Evolutionary conservation across 2,329 filamentous ascomycete species (phyloP).

Genomic region (Aspergillus tanneri): DNA sequence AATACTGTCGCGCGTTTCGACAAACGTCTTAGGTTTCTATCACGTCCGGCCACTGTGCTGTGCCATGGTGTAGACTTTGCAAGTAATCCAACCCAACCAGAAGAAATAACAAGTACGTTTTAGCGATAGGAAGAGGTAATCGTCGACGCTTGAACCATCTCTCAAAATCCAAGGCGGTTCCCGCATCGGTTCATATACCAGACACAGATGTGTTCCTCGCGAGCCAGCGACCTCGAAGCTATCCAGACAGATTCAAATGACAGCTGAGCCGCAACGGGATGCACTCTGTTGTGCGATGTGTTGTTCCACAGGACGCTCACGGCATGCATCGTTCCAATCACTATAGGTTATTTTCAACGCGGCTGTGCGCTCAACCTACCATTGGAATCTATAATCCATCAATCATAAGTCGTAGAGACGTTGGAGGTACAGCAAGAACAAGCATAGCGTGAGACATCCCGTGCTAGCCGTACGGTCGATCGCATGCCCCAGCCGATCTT

Average conservation of each 20-base stretch:
- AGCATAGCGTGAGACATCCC: conserved; percentile 29
- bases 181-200: conserved; percentile 37
- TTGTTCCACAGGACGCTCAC: conserved; percentile 29
- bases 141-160: conserved; percentile 22
- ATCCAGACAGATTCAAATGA: conserved; percentile 23
- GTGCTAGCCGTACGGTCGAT: conserved; percentile 48
- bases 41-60: no score
- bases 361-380: no score
- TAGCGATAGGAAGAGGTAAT: conserved; percentile 30
- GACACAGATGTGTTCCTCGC: conserved; percentile 32
- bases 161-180: conserved; percentile 36
- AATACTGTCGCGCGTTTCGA: no score
- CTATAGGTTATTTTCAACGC: no score
- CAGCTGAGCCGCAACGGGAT: conserved; percentile 20
- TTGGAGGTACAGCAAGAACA: no score
- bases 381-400: no score
- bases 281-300: conserved; percentile 27
- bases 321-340: no score
- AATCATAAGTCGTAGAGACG: no score
- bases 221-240: conserved; percentile 18
- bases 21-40: no score
- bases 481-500: conserved; percentile 45
- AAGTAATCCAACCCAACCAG: conserved; percentile 42
- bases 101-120: conserved; percentile 34
- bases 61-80: no score